Percentiles rank a stretch among this genome's conserved stretches.
phyloP scores from a whole-genome alignment of 495 filamentous ascomycete genomes.

The Daldinia childiae region DNA sequence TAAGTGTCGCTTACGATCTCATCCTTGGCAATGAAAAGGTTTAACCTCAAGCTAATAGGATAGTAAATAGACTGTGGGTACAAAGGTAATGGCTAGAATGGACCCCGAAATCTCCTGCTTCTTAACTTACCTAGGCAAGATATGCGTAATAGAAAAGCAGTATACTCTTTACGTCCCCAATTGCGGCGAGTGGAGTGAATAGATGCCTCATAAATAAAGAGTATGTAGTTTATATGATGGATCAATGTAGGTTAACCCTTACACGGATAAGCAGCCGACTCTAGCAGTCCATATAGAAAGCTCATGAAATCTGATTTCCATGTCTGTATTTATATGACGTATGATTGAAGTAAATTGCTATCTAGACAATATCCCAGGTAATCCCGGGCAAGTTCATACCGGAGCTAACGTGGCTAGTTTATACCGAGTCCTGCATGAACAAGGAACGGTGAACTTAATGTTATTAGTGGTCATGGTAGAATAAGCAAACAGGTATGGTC shows the following conservation, averaged over 20 bases:
- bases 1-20: background rate
- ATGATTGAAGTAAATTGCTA: too few species aligned
- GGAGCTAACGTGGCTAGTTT: background rate
- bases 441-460: background rate
- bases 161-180: background rate
- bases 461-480: background rate
- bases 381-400: background rate
- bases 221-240: background rate
- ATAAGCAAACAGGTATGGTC: background rate
- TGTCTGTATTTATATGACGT: too few species aligned
- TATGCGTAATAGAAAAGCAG: background rate
- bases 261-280: too few species aligned
- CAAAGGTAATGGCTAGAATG: background rate
- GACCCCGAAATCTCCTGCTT: background rate
- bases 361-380: background rate
- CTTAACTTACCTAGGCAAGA: background rate
- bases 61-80: too few species aligned
- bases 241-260: too few species aligned
- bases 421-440: constrained; percentile 1
- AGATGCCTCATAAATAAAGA: background rate
- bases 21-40: background rate
- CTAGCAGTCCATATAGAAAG: too few species aligned
- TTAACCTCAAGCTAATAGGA: too few species aligned
- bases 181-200: background rate
- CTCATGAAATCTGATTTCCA: too few species aligned